Conservation (phyloP, 2,329 filamentous ascomycete species). For the Raffaelea albimanens region DNA sequence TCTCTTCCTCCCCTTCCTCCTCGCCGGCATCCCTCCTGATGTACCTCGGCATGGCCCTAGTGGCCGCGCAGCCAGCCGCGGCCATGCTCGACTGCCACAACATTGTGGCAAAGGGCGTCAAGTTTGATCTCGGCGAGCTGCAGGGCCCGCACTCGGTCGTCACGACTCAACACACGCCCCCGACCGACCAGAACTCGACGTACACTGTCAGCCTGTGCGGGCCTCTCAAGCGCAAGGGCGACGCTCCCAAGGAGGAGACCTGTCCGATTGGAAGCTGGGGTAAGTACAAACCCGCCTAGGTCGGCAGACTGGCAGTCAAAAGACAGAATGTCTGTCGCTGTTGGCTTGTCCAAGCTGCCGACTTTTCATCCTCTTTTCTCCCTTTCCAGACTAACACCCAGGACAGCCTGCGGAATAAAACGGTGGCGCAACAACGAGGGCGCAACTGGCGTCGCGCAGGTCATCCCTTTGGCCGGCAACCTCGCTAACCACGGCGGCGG, state of each 20-base stretch:
- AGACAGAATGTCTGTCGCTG: no score
- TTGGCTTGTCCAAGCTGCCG: background rate
- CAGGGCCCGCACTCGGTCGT: conserved; percentile 61
- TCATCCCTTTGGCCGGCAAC: conserved; percentile 67
- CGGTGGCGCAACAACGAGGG: conserved; percentile 40
- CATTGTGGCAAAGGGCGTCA: conserved; percentile 46
- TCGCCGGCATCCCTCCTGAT: conserved; percentile 1
- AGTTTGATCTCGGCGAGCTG: conserved; percentile 56
- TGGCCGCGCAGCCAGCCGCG: conserved; percentile 14
- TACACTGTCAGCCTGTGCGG: conserved; percentile 74
- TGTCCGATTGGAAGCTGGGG: conserved; percentile 64
- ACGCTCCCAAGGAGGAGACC: conserved; percentile 42
- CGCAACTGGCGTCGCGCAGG: conserved; percentile 38
- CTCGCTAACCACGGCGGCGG: conserved; percentile 49
- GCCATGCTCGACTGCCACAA: conserved; percentile 54
- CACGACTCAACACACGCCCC: conserved; percentile 42
- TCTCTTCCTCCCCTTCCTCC: no score
- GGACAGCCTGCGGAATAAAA: conserved; percentile 65
- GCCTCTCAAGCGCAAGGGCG: conserved; percentile 52
- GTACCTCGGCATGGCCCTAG: conserved; percentile 6
- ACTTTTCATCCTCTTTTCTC: background rate
- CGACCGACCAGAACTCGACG: conserved; percentile 59
- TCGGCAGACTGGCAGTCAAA: no score
- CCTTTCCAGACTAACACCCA: background rate
- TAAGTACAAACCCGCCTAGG: no score